Percentiles rank a stretch among this genome's conserved stretches.
Evolutionary conservation across 1,139 yeast species (phyloP).

Genomic region (Kodamaea anthophila): DNA sequence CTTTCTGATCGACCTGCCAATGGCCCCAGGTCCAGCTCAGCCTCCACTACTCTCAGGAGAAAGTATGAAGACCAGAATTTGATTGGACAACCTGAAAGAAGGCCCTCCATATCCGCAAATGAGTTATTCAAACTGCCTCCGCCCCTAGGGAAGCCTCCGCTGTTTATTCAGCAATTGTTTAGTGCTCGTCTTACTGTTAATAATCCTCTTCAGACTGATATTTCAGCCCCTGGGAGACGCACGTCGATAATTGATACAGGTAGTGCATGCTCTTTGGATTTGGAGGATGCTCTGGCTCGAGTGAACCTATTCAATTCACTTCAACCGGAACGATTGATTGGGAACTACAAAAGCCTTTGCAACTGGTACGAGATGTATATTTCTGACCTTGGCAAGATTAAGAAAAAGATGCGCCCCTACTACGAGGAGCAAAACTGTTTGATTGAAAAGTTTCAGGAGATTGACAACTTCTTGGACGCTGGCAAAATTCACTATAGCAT

Average conservation of each 20-base stretch:
- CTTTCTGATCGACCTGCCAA: constrained; percentile 2
- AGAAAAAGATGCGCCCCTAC: constrained; percentile 23
- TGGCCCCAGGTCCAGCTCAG: constrained; percentile 1
- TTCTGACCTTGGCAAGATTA: constrained; percentile 20
- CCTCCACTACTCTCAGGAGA: not conserved
- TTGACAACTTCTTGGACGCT: constrained; percentile 64
- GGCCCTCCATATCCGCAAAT: constrained; percentile 9
- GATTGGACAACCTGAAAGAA: constrained; percentile 4
- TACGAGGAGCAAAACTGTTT: constrained; percentile 53
- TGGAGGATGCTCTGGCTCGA: constrained; percentile 21
- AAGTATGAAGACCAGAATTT: not conserved
- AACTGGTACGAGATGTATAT: constrained; percentile 41
- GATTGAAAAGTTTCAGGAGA: constrained; percentile 51
- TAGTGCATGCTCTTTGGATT: constrained; percentile 15
- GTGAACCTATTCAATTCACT: constrained; percentile 30
- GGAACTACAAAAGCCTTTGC: constrained; percentile 39
- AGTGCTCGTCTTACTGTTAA: constrained; percentile 28
- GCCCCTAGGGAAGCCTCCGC: constrained; percentile 5
- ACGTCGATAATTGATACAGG: constrained; percentile 11
- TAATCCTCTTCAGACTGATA: constrained; percentile 19
- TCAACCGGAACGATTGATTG: constrained; percentile 55
- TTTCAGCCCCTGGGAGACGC: constrained; percentile 3
- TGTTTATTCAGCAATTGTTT: constrained; percentile 14
- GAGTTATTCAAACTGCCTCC: constrained; percentile 6
- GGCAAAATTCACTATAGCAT: constrained; percentile 60